phyloP scores from a whole-genome alignment of 257 asterid genomes.

The Forsythia viridissima region DNA sequence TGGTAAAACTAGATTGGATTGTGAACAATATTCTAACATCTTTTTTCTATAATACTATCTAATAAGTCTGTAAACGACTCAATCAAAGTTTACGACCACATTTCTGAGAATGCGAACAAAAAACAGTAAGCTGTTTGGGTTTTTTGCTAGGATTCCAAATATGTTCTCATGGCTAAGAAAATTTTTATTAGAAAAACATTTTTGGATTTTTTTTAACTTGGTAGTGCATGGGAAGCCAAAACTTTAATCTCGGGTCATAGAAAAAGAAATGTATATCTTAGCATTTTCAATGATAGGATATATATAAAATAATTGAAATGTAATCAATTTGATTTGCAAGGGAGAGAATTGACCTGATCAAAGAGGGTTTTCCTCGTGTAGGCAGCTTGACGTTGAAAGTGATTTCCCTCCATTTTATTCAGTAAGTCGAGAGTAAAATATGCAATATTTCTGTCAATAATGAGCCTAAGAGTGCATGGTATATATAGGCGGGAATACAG shows the following conservation, averaged over 20 bases:
- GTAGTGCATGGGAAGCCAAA: background rate
- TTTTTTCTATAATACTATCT: background rate
- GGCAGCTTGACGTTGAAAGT: slow-evolving; percentile 52
- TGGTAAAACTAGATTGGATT: background rate
- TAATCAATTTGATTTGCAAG: background rate
- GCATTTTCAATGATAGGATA: background rate
- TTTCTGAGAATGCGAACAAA: background rate
- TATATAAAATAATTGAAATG: background rate
- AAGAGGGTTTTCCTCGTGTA: slow-evolving; percentile 51
- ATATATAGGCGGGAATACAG: slow-evolving; percentile 5
- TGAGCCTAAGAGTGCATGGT: background rate
- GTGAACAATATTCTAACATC: background rate
- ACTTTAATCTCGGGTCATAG: background rate
- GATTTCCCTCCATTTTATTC: slow-evolving; percentile 39
- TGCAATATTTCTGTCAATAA: background rate
- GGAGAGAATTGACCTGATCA: slow-evolving; percentile 50
- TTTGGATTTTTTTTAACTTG: background rate
- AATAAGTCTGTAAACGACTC: background rate
- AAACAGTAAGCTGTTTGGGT: background rate
- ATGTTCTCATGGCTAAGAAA: background rate
- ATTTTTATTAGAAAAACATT: background rate
- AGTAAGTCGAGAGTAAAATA: background rate
- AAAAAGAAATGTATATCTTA: background rate
- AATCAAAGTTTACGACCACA: background rate
- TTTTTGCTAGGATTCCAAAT: background rate